Base-by-base conservation (phyloP, 2,329 filamentous ascomycete genomes). In the Plenodomus tracheiphilus region DNA sequence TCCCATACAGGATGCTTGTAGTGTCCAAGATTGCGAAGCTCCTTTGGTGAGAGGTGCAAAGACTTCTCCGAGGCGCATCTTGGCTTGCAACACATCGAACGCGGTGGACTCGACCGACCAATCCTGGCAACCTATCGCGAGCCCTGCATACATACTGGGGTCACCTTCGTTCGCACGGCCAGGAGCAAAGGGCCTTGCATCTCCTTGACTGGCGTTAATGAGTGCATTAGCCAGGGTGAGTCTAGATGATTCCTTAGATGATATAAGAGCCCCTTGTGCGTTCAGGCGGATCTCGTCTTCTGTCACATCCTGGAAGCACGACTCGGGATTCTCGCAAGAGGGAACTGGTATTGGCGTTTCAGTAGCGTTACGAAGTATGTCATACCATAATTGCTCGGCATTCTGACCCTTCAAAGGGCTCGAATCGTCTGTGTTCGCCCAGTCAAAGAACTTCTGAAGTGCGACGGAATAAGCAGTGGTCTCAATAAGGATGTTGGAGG, bases 1-100 rank as follows among this genome's bases (percentile, higher is more conserved):
- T 1, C 72, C 71, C 19, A 76, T 61, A 53, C 76, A 79, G 4
- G 59, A 46, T 1, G 66, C 60, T 51, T 74, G 71, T 37, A 68
- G 53, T 19, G 51, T 62, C 59, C 68, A 77, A 34, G 57, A 66
- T 43, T 75, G 70, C 41, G 55, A 62, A 20, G 64, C 64, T 25
- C 71, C 74, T 3, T 55, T 56, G 13, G 63, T 73, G 22, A 76
- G 61, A 0, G 75, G 74, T 2, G 60, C 55, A 47, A 73, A 66
- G n/a, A 55, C 48, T 7, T 49, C 51, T 13, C 63, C 68, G 10
- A 74, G 55, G 39, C 13, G 19, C 28, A 34, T 11, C 13, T 47
- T 47, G 2, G 41, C 46, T 17, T 48, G 30, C 16, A 43, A n/a
- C 0, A 39, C 36, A 28, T 17, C 19, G 15, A 48, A 22, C 11